Conservation (phyloP, 2,329 filamentous ascomycete species). For the Graphiopsis chlorocephala region DNA sequence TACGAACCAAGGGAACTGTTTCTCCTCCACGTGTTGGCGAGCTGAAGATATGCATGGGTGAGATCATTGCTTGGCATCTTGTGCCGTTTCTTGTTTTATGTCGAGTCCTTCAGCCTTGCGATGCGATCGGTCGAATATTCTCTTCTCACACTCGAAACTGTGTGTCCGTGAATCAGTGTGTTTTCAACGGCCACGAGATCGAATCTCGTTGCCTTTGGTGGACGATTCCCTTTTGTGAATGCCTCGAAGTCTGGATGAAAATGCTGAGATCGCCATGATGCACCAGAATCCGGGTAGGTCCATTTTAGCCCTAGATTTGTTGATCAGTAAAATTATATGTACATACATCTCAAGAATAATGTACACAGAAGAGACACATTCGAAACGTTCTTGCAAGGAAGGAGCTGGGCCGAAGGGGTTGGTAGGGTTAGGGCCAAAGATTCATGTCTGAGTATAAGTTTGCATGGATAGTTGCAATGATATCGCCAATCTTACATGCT, state of each 20-base stretch:
- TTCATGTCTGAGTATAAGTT: background rate
- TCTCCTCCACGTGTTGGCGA: background rate
- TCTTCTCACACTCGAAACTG: background rate
- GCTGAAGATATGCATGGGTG: background rate
- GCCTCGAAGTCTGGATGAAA: background rate
- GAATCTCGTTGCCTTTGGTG: no score
- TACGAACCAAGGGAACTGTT: no score
- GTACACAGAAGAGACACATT: no score
- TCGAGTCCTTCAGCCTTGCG: background rate
- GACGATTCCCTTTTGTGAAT: no score
- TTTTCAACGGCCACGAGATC: background rate
- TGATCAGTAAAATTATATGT: background rate
- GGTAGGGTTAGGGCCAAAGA: background rate
- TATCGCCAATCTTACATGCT: background rate
- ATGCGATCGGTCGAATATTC: background rate
- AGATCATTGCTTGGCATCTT: background rate
- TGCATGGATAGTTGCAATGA: background rate
- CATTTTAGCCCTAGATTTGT: background rate
- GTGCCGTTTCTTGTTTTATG: background rate
- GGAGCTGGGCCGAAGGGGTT: background rate
- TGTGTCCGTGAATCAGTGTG: background rate
- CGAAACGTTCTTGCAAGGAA: background rate
- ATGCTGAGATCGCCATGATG: background rate
- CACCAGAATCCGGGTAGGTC: background rate
- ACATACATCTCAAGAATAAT: no score